Conservation (phyloP, 2,329 filamentous ascomycete species). For the Cadophora sp. region DNA sequence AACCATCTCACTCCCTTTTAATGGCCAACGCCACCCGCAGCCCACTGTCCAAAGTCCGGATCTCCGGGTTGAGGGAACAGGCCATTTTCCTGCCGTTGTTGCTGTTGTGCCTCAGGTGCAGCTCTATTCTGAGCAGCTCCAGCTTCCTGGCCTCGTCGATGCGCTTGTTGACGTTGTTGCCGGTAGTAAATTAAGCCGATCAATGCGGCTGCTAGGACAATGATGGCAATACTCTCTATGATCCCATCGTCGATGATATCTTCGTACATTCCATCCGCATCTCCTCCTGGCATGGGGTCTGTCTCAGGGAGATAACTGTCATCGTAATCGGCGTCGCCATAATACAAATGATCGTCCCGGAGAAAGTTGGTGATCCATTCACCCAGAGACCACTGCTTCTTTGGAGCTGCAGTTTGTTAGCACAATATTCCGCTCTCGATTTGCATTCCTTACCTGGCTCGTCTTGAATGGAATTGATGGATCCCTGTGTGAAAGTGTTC, state of each 20-base stretch:
- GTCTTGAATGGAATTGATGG: slow-evolving; percentile 89
- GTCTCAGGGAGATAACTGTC: slow-evolving; percentile 53
- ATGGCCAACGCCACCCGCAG: slow-evolving; percentile 68
- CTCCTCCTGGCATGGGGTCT: slow-evolving; percentile 61
- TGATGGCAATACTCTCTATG: slow-evolving; percentile 83
- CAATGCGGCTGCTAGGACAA: slow-evolving; percentile 76
- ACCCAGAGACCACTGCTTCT: slow-evolving; percentile 76
- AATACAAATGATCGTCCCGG: slow-evolving; percentile 66
- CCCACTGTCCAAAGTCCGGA: slow-evolving; percentile 71
- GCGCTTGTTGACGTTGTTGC: slow-evolving; percentile 69
- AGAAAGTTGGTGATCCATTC: slow-evolving; percentile 92
- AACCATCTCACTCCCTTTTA: slow-evolving; percentile 39
- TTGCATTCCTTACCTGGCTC: slow-evolving; percentile 72
- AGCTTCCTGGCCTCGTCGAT: slow-evolving; percentile 52
- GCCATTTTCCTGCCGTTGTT: slow-evolving; percentile 53
- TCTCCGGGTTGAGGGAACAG: slow-evolving; percentile 72
- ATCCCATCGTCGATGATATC: slow-evolving; percentile 78
- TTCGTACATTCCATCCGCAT: slow-evolving; percentile 62
- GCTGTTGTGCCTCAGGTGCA: slow-evolving; percentile 37
- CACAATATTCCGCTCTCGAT: background rate
- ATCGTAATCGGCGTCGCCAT: slow-evolving; percentile 61
- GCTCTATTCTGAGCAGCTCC: slow-evolving; percentile 45
- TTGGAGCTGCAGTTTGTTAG: slow-evolving; percentile 60
- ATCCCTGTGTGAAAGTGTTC: slow-evolving; percentile 92
- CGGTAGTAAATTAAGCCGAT: slow-evolving; percentile 83